Evolutionary conservation across 108 stramenopile genomes (phyloP).

Genomic region (Nitzschia inconspicua): DNA sequence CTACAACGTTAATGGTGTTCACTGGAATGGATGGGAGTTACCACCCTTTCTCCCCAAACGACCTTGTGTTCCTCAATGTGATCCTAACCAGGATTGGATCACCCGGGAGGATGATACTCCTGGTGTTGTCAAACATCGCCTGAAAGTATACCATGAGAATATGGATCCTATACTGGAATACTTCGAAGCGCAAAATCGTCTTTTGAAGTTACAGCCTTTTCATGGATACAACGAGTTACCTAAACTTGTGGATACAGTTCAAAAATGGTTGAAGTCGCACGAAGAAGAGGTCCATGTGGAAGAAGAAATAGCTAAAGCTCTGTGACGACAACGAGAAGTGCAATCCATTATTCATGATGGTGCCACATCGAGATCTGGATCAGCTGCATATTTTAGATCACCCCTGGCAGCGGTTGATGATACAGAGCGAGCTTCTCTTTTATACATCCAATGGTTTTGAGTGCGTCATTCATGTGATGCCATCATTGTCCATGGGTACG

Average conservation of each 20-base stretch:
- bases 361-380: no score
- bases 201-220: slow-evolving; percentile 55
- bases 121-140: slow-evolving; percentile 45
- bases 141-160: slow-evolving; percentile 51
- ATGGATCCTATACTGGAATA: slow-evolving; percentile 60
- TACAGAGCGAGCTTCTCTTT: no score
- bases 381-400: no score
- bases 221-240: slow-evolving; percentile 61
- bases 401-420: no score
- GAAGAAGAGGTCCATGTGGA: no score
- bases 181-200: slow-evolving; percentile 32
- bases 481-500: no score
- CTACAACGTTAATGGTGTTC: slow-evolving; percentile 63
- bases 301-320: no score
- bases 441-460: no score
- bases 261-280: slow-evolving; percentile 5
- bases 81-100: slow-evolving; percentile 44
- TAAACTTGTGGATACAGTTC: slow-evolving; percentile 9
- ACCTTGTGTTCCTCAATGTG: slow-evolving; percentile 21
- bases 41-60: slow-evolving; percentile 56
- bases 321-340: no score
- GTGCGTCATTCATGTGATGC: no score
- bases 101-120: slow-evolving; percentile 65
- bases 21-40: slow-evolving; percentile 53
- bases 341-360: no score